A percentile compares a stretch with the other conserved stretches of the same genome.
phyloP scores from a whole-genome alignment of 352 stramenopile species.

The Pythium aristosporum region DNA sequence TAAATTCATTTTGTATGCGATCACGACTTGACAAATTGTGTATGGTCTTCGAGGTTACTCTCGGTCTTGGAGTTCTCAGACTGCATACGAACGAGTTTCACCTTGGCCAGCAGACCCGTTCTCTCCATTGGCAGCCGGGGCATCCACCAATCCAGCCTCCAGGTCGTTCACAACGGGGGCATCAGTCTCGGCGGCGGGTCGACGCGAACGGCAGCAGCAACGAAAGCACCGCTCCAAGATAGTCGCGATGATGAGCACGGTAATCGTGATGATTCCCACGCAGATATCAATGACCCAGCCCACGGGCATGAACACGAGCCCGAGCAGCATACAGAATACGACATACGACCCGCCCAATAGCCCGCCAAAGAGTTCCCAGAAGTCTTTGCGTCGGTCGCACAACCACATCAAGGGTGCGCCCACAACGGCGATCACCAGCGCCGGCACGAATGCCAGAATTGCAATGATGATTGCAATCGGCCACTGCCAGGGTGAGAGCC shows the following conservation, averaged over 20 bases:
- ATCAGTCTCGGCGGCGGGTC: not conserved
- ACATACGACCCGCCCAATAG: not conserved
- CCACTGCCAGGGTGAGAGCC: not conserved
- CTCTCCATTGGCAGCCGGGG: no score
- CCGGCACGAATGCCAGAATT: not conserved
- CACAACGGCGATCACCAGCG: not conserved
- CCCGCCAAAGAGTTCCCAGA: not conserved
- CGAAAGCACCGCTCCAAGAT: not conserved
- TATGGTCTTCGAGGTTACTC: no score
- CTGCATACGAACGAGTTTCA: no score
- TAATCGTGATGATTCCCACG: not conserved
- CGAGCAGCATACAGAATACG: not conserved
- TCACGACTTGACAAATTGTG: no score
- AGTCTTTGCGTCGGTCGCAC: not conserved
- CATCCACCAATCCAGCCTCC: not conserved
- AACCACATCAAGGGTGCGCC: constrained; percentile 2
- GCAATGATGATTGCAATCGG: not conserved
- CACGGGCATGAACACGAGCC: not conserved
- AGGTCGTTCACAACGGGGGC: not conserved
- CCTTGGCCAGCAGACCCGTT: no score
- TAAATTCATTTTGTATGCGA: no score
- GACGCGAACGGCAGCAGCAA: not conserved
- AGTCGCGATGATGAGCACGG: not conserved
- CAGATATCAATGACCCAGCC: not conserved
- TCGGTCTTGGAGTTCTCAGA: no score